These are phyloP conservation scores for Tricholoma hemisulphureum DNA, from an alignment of 768 basidiomycete genomes.

Conservation along the genomic window DNA sequence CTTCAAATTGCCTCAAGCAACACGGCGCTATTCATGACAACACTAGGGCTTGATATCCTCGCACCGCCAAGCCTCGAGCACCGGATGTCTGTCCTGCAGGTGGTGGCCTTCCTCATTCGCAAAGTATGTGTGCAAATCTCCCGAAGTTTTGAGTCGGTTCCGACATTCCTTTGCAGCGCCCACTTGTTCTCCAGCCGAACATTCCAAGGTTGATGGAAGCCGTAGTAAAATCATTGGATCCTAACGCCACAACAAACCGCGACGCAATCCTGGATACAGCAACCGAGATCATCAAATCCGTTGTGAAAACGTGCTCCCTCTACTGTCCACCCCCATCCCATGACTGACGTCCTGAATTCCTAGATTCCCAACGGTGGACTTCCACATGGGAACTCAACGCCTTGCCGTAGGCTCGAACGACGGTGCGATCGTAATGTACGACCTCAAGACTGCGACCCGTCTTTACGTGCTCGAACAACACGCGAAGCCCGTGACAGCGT, in stretches of 20 bases:
- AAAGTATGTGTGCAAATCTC: conserved; percentile 50
- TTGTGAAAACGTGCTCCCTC: conserved; percentile 80
- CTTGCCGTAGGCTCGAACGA: conserved; percentile 93
- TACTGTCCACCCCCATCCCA: not conserved
- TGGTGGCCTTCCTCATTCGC: conserved; percentile 89
- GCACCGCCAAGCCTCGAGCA: conserved; percentile 73
- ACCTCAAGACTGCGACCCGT: conserved; percentile 92
- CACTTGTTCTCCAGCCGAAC: conserved; percentile 79
- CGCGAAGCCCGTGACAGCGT: conserved; percentile 74
- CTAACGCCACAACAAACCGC: conserved; percentile 70
- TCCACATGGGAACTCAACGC: conserved; percentile 82
- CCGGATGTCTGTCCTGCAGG: conserved; percentile 85
- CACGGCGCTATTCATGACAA: conserved; percentile 92
- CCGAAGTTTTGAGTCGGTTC: not conserved
- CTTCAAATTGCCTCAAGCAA: conserved; percentile 81
- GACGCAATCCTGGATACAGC: conserved; percentile 89
- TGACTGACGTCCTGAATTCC: not conserved
- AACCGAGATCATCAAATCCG: conserved; percentile 90
- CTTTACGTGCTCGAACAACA: conserved; percentile 95
- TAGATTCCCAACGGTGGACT: conserved; percentile 93
- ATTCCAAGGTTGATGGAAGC: conserved; percentile 88
- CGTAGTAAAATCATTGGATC: conserved; percentile 94
- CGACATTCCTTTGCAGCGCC: conserved; percentile 50
- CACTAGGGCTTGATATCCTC: conserved; percentile 85
- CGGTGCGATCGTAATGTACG: conserved; percentile 94